phyloP scores from a whole-genome alignment of 2,329 filamentous ascomycete species.

The Xylaria sp. region DNA sequence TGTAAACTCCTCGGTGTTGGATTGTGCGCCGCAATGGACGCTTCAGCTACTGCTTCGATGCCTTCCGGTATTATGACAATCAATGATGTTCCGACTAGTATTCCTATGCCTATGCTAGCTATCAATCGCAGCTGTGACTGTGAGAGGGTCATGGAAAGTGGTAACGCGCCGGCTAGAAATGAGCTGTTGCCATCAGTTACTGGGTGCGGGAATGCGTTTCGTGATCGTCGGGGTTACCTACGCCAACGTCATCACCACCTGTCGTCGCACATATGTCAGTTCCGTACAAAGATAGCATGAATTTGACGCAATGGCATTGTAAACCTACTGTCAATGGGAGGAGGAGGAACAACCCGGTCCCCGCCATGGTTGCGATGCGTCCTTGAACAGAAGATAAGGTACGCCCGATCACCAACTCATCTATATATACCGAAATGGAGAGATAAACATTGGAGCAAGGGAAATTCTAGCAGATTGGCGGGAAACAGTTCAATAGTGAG shows the following conservation, averaged over 20 bases:
- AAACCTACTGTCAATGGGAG: conserved; percentile 50
- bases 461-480: background rate
- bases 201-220: conserved; percentile 24
- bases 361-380: conserved; percentile 44
- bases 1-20: conserved; percentile 41
- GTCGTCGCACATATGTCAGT: conserved; percentile 37
- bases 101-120: conserved; percentile 91
- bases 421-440: conserved; percentile 26
- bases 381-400: conserved; percentile 28
- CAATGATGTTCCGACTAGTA: conserved; percentile 92
- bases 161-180: conserved; percentile 90
- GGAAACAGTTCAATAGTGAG: background rate
- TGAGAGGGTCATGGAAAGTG: conserved; percentile 87
- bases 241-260: conserved; percentile 54
- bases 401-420: conserved; percentile 44
- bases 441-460: conserved; percentile 21
- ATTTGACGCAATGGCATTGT: background rate
- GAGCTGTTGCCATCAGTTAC: conserved; percentile 68
- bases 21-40: conserved; percentile 52
- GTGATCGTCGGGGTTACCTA: conserved; percentile 39
- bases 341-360: conserved; percentile 50
- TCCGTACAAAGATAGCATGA: conserved; percentile 8
- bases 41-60: conserved; percentile 84
- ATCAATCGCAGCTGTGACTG: conserved; percentile 88
- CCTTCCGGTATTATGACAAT: conserved; percentile 98